These are phyloP conservation scores for Elsinoe fawcettii DNA, from an alignment of 2,329 filamentous ascomycete species.

Conservation along the genomic window DNA sequence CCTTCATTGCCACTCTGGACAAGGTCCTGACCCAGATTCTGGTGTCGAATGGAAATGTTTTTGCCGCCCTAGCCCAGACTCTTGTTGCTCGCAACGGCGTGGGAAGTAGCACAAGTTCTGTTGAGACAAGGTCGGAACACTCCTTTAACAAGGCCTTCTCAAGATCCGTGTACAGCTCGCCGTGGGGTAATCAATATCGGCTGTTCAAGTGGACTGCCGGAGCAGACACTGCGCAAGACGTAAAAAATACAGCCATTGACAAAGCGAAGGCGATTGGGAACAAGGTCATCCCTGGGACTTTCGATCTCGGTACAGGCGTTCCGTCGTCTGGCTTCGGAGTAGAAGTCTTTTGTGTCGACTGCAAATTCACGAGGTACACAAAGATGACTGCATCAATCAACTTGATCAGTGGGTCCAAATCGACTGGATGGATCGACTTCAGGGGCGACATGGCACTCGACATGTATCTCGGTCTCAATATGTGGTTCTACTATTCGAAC, in stretches of 20 bases:
- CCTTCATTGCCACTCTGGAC: not conserved
- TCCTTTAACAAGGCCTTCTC: not conserved
- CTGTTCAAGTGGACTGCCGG: not conserved
- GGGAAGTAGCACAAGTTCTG: not conserved
- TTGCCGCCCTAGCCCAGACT: not conserved
- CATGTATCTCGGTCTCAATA: not conserved
- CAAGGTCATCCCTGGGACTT: not conserved
- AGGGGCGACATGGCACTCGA: not conserved
- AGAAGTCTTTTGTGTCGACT: not conserved
- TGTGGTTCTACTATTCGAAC: not conserved
- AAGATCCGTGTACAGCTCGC: not conserved
- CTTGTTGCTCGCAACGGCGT: not conserved
- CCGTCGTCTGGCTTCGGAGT: not conserved
- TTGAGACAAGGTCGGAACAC: not conserved
- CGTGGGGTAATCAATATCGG: slow-evolving; percentile 1
- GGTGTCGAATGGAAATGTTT: not conserved
- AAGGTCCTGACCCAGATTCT: not conserved
- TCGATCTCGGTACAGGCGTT: not conserved
- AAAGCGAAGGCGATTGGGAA: not conserved
- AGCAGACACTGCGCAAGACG: not conserved
- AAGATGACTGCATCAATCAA: not conserved
- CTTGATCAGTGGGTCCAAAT: not conserved
- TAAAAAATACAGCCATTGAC: not conserved
- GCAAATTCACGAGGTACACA: not conserved
- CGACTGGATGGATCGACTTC: not conserved